Evolutionary conservation across 257 asterid genomes (phyloP).

Genomic region (Fraxinus excelsior): DNA sequence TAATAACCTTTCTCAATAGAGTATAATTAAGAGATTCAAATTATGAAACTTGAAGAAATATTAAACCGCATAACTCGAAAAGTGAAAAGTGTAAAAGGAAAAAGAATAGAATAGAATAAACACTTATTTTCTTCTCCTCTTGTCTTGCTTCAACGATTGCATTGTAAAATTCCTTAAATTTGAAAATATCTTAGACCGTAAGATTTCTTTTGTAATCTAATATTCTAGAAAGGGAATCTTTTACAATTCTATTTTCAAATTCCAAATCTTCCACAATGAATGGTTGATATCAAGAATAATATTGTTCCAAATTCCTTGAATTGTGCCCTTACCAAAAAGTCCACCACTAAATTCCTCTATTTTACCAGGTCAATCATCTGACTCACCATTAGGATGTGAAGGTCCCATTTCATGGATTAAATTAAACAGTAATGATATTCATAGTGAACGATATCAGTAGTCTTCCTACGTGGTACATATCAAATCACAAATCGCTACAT

Average conservation of each 20-base stretch:
- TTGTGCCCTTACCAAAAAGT: background rate
- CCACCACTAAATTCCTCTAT: background rate
- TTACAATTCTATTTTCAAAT: background rate
- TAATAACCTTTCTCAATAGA: background rate
- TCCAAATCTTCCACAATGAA: background rate
- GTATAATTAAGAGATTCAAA: background rate
- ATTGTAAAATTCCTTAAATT: background rate
- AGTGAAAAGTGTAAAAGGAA: background rate
- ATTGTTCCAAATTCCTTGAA: background rate
- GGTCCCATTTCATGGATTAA: background rate
- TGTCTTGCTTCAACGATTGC: background rate
- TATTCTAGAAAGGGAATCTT: background rate
- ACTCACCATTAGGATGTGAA: background rate
- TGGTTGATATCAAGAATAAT: background rate
- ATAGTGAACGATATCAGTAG: no score
- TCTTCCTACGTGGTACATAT: no score
- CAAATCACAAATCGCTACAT: no score
- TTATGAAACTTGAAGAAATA: background rate
- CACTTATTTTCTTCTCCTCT: background rate
- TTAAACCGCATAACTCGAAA: background rate
- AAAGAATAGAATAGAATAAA: background rate
- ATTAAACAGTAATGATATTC: background rate
- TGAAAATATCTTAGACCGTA: background rate
- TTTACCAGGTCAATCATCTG: background rate
- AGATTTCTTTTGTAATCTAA: background rate